A percentile compares a stretch with the other conserved stretches of the same genome.
These are phyloP conservation scores for Stellera chamaejasme DNA, from an alignment of 345 rosid genomes.

Conservation along the genomic window DNA sequence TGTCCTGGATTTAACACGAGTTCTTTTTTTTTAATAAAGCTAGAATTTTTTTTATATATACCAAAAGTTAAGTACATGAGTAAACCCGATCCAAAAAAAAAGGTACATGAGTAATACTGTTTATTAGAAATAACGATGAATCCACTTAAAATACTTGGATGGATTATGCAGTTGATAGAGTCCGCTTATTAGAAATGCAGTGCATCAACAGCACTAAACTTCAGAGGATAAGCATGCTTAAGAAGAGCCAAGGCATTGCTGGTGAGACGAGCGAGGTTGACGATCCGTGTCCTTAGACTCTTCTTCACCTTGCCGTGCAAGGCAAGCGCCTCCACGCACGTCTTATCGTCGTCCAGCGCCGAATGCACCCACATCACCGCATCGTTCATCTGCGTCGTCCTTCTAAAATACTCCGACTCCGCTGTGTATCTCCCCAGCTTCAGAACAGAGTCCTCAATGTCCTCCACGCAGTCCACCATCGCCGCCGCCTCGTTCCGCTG, in stretches of 20 bases:
- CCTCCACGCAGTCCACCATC: constrained; percentile 28
- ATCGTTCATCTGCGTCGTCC: constrained; percentile 18
- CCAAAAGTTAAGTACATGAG: no score
- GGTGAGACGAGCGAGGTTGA: constrained; percentile 36
- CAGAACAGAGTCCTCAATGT: constrained; percentile 17
- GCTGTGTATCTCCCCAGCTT: constrained; percentile 16
- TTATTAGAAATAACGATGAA: no score
- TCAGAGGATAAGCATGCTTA: constrained; percentile 4
- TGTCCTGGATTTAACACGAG: no score
- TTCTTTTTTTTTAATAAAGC: no score
- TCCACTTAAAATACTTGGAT: no score
- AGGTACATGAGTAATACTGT: no score
- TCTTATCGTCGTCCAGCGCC: constrained; percentile 45
- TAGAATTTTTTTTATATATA: no score
- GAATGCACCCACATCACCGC: constrained; percentile 58
- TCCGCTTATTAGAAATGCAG: no score
- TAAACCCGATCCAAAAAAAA: no score
- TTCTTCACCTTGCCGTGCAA: constrained; percentile 19
- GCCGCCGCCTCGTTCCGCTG: constrained; percentile 22
- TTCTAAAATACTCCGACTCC: constrained; percentile 17
- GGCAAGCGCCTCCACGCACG: constrained; percentile 41
- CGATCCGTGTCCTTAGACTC: constrained; percentile 27
- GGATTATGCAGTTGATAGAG: no score
- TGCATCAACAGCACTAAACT: no score
- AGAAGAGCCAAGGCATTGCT: constrained; percentile 53